These are phyloP conservation scores for Ceratobasidium sp. DNA, from an alignment of 1,284 basidiomycete genomes.

Conservation along the genomic window DNA sequence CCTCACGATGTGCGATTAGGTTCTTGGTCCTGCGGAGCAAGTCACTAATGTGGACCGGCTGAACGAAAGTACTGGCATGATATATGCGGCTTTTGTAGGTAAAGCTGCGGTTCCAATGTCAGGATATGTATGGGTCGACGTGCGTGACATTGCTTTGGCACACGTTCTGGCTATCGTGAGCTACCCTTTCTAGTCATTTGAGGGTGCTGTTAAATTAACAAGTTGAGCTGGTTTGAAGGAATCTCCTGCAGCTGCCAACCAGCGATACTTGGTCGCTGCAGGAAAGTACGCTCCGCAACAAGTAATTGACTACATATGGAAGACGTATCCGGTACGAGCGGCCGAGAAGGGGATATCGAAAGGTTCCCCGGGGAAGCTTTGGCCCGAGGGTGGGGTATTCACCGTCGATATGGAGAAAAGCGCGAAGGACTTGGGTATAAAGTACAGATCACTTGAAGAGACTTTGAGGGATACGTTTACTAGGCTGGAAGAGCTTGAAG, in stretches of 20 bases:
- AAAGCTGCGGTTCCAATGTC: constrained; percentile 4
- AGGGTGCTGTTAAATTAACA: not conserved
- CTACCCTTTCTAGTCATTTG: too few relatives aligned
- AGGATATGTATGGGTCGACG: constrained; percentile 19
- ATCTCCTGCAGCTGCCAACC: constrained; percentile 23
- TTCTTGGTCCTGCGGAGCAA: constrained; percentile 36
- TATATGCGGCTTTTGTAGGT: constrained; percentile 37
- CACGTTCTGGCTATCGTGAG: not conserved
- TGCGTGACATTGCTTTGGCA: constrained; percentile 4
- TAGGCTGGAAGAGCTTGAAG: constrained; percentile 41
- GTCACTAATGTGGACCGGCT: constrained; percentile 10
- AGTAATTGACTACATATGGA: constrained; percentile 35
- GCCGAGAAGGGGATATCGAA: constrained; percentile 21
- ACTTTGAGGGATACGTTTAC: constrained; percentile 40
- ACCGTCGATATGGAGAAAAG: constrained; percentile 41
- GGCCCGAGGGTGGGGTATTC: constrained; percentile 39
- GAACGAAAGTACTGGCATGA: constrained; percentile 24
- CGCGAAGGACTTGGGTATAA: constrained; percentile 33
- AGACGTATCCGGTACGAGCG: constrained; percentile 35
- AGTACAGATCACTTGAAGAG: constrained; percentile 34
- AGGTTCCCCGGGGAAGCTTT: constrained; percentile 38
- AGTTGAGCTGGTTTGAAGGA: constrained; percentile 4
- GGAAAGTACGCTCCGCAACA: constrained; percentile 43
- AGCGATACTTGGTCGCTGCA: constrained; percentile 39
- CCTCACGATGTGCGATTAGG: not conserved